Evolutionary conservation across 768 basidiomycete species (phyloP), one percentile per base, ranked within the genome.

Genomic region (Gyrodon lividus): DNA sequence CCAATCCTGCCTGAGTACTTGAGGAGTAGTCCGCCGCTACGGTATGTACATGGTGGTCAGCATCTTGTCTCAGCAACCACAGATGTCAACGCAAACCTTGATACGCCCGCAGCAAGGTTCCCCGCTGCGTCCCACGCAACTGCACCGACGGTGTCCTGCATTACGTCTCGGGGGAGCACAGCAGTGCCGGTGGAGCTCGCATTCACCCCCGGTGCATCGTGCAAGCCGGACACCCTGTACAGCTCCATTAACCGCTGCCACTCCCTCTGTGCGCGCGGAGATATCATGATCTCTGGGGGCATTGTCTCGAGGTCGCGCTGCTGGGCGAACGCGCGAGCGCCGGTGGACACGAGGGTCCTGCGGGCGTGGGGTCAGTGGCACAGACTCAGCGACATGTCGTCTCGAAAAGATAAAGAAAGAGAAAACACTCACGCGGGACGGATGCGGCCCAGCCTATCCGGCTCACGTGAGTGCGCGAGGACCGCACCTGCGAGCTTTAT

Each of bases 141-240:
- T n/a, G 88, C 89, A 14, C 90, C 90, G 6, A 92, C 90, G 0
- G 90, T 92, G 63, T 92, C 90, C 61, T 90, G 86, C 48, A 82
- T 73, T 48, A 35, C 54, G 70, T 71, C 52, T 61, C 57, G 59
- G 66, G 52, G 50, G 19, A 51, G 51, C 8, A 12, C 24, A 13
- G 42, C 28, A 8, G 12, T 16, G 23, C 19, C 13, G 17, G 23
- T 13, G 3, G 51, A 24, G 14, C 47, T n/a, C n/a, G n/a, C n/a
- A n/a, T n/a, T n/a, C n/a, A n/a, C n/a, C n/a, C n/a, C 55, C 10
- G 49, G 44, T 38, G 34, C 33, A 19, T 22, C 30, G 10, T 71
- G 67, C 12, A 23, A 57, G 31, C 60, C n/a, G n/a, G n/a, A n/a
- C n/a, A n/a, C n/a, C n/a, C n/a, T 43, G 19, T 85, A 71, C 12